Base-by-base conservation (phyloP, 1,139 yeast genomes). In the Kluyveromyces sp. region DNA sequence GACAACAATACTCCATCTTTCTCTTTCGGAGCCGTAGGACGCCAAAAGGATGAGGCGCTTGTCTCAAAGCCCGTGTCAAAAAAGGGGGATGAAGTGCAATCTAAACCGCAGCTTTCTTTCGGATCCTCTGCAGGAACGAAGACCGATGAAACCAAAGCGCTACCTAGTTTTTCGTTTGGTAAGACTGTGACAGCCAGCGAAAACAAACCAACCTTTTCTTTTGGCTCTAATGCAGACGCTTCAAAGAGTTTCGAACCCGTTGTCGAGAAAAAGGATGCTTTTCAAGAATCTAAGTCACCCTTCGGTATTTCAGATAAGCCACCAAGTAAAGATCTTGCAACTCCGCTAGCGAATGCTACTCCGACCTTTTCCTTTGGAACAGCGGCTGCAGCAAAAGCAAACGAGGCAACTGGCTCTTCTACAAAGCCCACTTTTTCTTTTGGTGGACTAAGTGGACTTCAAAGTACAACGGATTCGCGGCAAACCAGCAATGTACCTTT, bases 351-450 rank as follows among this genome's bases (percentile, higher is more conserved):
- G 18, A 18, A 28, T n/a, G n/a, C 16, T 12, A 19, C 38, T 19
- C 39, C 49, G 9, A 20, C 28, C 12, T 39, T 40, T 18, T 30
- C 39, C 28, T 33, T 45, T 35, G 42, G 40, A 29, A 39, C 30
- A 7, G 39, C 17, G 11, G n/a, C 8, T 2, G 15, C n/a, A 18
- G 2, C 18, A 18, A 32, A 32, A 32, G 38, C 39, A 16, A 32
- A 29, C 12, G 47, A 40, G 2, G 39, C 48, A 12, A 36, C 40
- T 8, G 4, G 19, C 18, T 18, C 19, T 18, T 8, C 41, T 32
- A 26, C 43, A n/a, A 44, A 42, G 29, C 46, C 53, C 15, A 40
- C 46, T 12, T 44, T 49, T 19, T 37, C 48, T 2, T 45, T 49
- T 36, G 49, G 48, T 25, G 9, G 8, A 6, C 9, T 9, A 22